These are phyloP conservation scores for Cyberlindnera mycetangii DNA, from an alignment of 805 yeast genomes.

Conservation along the genomic window DNA sequence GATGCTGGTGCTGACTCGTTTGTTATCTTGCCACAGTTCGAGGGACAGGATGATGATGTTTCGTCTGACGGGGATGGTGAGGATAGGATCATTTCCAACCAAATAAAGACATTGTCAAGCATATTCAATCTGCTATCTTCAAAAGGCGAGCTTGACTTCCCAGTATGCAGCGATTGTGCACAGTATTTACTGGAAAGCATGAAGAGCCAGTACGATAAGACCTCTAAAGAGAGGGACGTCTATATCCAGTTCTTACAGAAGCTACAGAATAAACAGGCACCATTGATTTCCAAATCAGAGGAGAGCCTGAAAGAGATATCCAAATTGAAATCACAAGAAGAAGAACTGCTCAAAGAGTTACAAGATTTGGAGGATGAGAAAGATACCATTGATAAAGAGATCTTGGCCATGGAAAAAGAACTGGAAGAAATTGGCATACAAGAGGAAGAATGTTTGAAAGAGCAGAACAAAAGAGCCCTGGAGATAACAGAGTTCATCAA, in stretches of 20 bases:
- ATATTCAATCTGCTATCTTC: constrained; percentile 71
- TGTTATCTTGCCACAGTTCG: constrained; percentile 28
- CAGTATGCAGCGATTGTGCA: constrained; percentile 87
- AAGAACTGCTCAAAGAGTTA: constrained; percentile 45
- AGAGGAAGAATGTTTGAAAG: constrained; percentile 43
- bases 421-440: constrained; percentile 44
- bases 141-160: constrained; percentile 76
- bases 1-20: constrained; percentile 24
- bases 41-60: constrained; percentile 27
- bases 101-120: constrained; percentile 53
- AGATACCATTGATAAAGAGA: constrained; percentile 22
- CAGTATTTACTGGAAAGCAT: constrained; percentile 59
- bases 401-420: constrained; percentile 42
- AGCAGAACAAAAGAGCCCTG: constrained; percentile 54
- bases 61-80: constrained; percentile 26
- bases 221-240: constrained; percentile 72
- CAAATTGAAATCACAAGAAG: constrained; percentile 36
- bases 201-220: constrained; percentile 66
- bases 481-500: constrained; percentile 47
- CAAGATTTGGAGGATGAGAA: constrained; percentile 41
- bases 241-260: constrained; percentile 72
- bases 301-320: constrained; percentile 25
- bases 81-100: constrained; percentile 41
- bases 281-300: constrained; percentile 29
- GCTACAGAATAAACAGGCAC: constrained; percentile 54